These are phyloP conservation scores for Gentiana dahurica DNA, from an alignment of 257 asterid genomes.

Conservation along the genomic window DNA sequence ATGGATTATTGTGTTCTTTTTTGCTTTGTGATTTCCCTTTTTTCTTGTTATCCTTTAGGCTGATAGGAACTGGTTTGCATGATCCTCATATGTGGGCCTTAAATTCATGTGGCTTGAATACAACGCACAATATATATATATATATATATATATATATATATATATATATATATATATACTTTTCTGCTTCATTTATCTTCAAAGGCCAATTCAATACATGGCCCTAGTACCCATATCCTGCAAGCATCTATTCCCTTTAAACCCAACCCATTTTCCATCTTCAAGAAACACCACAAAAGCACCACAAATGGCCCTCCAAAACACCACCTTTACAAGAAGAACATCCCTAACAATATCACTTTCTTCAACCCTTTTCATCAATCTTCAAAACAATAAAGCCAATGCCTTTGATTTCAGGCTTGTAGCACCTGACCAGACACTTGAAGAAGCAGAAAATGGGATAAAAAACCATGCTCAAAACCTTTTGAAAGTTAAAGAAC, in stretches of 20 bases:
- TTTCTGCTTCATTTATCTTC: not conserved
- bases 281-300: constrained; percentile 9
- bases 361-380: constrained; percentile 9
- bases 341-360: constrained; percentile 7
- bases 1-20: too few relatives aligned
- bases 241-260: not conserved
- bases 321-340: constrained; percentile 20
- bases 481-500: constrained; percentile 32
- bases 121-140: too few relatives aligned
- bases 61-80: too few relatives aligned
- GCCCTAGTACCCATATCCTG: not conserved
- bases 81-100: too few relatives aligned
- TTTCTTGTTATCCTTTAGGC: too few relatives aligned
- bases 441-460: constrained; percentile 46
- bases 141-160: too few relatives aligned
- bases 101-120: too few relatives aligned
- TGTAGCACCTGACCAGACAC: constrained; percentile 57
- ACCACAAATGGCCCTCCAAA: constrained; percentile 11
- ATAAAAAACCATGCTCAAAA: constrained; percentile 30
- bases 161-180: not conserved
- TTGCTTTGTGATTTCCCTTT: too few relatives aligned
- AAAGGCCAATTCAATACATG: constrained; percentile 3
- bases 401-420: constrained; percentile 46
- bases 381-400: constrained; percentile 7
- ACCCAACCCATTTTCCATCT: not conserved